A percentile compares a stretch with the other conserved stretches of the same genome.
Evolutionary conservation across 176 grass and related monocot species (phyloP).

Genomic region (Pontederia crassipes): DNA sequence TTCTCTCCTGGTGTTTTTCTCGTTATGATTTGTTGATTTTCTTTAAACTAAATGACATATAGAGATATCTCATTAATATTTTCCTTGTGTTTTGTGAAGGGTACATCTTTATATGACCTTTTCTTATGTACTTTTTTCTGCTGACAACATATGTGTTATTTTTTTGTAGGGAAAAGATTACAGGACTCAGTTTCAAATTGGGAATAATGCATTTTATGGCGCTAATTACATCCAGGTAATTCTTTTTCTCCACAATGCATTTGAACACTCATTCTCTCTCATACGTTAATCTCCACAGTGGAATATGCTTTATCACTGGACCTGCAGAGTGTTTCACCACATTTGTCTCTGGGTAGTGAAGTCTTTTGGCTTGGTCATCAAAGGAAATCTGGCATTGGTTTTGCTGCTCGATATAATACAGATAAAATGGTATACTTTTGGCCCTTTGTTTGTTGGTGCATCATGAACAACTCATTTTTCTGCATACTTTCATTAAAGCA

Average conservation of each 20-base stretch:
- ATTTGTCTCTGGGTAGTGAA: conserved; percentile 73
- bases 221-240: conserved; percentile 80
- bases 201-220: conserved; percentile 50
- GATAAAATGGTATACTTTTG: conserved; percentile 45
- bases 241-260: background rate
- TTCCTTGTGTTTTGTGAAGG: too few species aligned
- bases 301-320: background rate
- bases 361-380: conserved; percentile 52
- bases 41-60: too few species aligned
- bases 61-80: too few species aligned
- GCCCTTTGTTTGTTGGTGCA: background rate
- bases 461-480: background rate
- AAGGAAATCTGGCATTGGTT: conserved; percentile 53
- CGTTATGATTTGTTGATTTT: too few species aligned
- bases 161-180: conserved; percentile 60
- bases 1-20: too few species aligned
- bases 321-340: conserved; percentile 64
- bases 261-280: background rate
- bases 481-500: background rate
- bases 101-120: too few species aligned
- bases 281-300: background rate
- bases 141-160: too few species aligned
- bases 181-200: conserved; percentile 47
- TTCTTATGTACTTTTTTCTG: background rate
- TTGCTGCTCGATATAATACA: conserved; percentile 70